Evolutionary conservation across 83 land plant species (phyloP).

Genomic region (Thuja plicata): DNA sequence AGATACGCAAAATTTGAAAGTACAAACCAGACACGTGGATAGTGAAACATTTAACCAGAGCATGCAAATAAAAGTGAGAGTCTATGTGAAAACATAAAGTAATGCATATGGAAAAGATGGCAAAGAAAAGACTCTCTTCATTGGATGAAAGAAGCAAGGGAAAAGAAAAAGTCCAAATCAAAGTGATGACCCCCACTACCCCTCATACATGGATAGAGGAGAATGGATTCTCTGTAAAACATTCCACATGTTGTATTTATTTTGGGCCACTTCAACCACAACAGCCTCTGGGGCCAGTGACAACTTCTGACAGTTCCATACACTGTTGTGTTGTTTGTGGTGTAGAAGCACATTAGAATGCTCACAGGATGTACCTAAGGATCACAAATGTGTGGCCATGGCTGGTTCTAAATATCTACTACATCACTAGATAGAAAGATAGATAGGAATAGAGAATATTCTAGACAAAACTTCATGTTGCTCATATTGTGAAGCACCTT

Average conservation of each 20-base stretch:
- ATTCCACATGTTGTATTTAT: conserved; percentile 78
- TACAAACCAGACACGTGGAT: no score
- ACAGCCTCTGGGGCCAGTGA: conserved; percentile 50
- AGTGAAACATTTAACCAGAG: no score
- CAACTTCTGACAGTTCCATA: conserved; percentile 44
- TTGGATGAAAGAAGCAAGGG: conserved; percentile 72
- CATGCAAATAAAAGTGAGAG: no score
- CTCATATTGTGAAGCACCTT: conserved; percentile 86
- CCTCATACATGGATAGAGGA: conserved; percentile 73
- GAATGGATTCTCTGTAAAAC: conserved; percentile 54
- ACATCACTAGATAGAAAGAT: conserved; percentile 87
- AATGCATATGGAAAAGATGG: no score
- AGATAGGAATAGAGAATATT: conserved; percentile 76
- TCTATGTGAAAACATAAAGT: no score
- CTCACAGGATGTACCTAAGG: conserved; percentile 65
- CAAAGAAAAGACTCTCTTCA: conserved; percentile 57
- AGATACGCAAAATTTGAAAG: no score
- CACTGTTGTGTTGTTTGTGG: conserved; percentile 76
- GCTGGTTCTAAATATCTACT: conserved; percentile 50
- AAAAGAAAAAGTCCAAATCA: conserved; percentile 53
- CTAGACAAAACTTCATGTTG: conserved; percentile 74
- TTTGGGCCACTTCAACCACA: conserved; percentile 58
- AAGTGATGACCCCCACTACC: conserved; percentile 41
- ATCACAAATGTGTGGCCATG: conserved; percentile 87
- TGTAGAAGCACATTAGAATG: conserved; percentile 74